These are phyloP conservation scores for Acidomyces sp. DNA, from an alignment of 495 filamentous ascomycete species.

Conservation along the genomic window DNA sequence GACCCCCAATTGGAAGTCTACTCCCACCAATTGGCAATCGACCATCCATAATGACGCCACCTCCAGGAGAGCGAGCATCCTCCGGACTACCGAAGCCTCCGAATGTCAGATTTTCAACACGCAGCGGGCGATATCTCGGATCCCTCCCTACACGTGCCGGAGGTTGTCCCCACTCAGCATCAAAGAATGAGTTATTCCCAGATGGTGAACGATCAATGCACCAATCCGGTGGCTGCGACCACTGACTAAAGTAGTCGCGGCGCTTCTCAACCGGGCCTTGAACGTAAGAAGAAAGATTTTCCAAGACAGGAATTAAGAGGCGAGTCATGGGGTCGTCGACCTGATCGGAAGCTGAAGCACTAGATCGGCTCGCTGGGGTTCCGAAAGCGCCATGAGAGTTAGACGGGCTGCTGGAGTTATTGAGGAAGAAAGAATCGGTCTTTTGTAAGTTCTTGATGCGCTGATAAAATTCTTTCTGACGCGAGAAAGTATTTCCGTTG, in stretches of 20 bases:
- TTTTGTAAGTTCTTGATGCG: constrained; percentile 14
- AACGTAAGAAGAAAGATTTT: constrained; percentile 21
- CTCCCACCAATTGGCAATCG: not conserved
- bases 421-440: not conserved
- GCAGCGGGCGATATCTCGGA: constrained; percentile 13
- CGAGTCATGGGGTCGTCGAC: constrained; percentile 10
- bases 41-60: no score
- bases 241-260: constrained; percentile 19
- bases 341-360: not conserved
- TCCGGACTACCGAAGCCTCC: constrained; percentile 7
- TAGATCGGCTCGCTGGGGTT: not conserved
- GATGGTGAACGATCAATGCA: constrained; percentile 11
- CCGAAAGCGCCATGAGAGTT: not conserved
- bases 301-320: constrained; percentile 17
- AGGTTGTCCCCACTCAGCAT: constrained; percentile 16
- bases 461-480: constrained; percentile 23
- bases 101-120: constrained; percentile 8
- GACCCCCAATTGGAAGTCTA: not conserved
- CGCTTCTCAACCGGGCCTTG: constrained; percentile 18
- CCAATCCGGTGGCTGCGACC: constrained; percentile 17
- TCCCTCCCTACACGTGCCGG: constrained; percentile 19
- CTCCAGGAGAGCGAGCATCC: not conserved
- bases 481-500: constrained; percentile 20
- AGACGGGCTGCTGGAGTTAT: constrained; percentile 1
- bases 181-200: constrained; percentile 21